Conservation (phyloP, 164 flowering plant species). For the Vitis rotundifolia region DNA sequence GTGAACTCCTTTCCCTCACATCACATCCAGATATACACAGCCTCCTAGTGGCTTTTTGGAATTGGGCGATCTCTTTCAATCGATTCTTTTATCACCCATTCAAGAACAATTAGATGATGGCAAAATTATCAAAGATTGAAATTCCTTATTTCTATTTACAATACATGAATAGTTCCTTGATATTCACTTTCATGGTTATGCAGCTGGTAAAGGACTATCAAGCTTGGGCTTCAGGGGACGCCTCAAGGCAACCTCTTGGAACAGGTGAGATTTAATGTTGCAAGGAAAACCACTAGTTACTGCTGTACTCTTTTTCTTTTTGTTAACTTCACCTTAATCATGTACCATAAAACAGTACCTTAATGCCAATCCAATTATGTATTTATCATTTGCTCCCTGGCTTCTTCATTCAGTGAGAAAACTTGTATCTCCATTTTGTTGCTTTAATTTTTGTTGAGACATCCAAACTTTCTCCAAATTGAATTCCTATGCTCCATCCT, state of each 20-base stretch:
- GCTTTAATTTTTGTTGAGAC: not conserved
- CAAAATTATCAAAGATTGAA: too few relatives aligned
- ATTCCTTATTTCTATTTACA: too few relatives aligned
- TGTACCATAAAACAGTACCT: not conserved
- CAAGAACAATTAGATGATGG: too few relatives aligned
- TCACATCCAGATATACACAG: too few relatives aligned
- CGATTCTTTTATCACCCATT: too few relatives aligned
- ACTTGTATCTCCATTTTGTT: not conserved
- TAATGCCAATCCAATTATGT: not conserved
- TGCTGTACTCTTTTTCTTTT: not conserved
- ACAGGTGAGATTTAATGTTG: conserved; percentile 65
- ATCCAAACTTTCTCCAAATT: too few relatives aligned
- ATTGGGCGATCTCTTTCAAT: too few relatives aligned
- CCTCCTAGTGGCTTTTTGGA: too few relatives aligned
- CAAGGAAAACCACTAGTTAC: not conserved
- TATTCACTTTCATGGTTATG: conserved; percentile 9
- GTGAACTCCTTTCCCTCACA: too few relatives aligned
- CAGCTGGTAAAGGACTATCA: conserved; percentile 89
- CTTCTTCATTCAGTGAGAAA: not conserved
- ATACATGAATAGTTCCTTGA: not conserved
- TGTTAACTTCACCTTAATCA: too few relatives aligned
- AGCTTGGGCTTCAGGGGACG: conserved; percentile 90
- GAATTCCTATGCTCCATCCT: too few relatives aligned
- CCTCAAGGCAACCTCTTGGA: conserved; percentile 87
- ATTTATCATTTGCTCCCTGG: not conserved